A percentile compares a stretch with the other conserved stretches of the same genome.
These are phyloP conservation scores for Setaria viridis DNA, from an alignment of 202 grass and related monocot species.

Conservation along the genomic window DNA sequence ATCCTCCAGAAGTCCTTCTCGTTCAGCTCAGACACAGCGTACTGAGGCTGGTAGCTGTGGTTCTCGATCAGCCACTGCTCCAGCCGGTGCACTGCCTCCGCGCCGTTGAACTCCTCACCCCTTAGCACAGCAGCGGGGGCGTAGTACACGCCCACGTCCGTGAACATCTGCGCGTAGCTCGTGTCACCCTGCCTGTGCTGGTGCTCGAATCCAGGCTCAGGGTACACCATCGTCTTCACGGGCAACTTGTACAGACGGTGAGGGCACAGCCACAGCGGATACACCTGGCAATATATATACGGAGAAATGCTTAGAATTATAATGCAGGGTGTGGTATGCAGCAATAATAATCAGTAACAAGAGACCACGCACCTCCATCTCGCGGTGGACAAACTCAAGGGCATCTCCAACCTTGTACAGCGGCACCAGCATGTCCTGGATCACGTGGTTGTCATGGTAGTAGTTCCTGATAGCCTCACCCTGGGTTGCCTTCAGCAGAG, in stretches of 20 bases:
- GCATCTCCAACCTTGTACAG: constrained; percentile 91
- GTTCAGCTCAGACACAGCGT: constrained; percentile 77
- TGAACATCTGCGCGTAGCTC: constrained; percentile 85
- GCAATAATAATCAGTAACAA: background rate
- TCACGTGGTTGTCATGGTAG: constrained; percentile 97
- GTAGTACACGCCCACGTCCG: constrained; percentile 84
- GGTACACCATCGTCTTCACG: constrained; percentile 86
- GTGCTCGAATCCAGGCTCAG: constrained; percentile 77
- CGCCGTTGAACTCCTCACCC: constrained; percentile 71
- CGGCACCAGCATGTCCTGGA: constrained; percentile 89
- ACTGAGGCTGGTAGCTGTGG: constrained; percentile 93
- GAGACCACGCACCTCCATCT: constrained; percentile 81
- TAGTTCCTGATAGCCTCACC: constrained; percentile 94
- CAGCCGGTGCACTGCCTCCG: constrained; percentile 60
- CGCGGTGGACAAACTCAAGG: constrained; percentile 75
- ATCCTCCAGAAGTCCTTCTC: constrained; percentile 99
- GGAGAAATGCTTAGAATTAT: background rate
- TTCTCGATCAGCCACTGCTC: constrained; percentile 93
- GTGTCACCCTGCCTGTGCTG: constrained; percentile 86
- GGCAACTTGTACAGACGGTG: constrained; percentile 91
- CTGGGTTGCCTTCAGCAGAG: constrained; percentile 93
- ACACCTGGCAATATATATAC: constrained; percentile 47
- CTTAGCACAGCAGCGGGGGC: constrained; percentile 66
- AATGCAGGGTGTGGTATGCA: background rate
- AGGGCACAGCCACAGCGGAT: constrained; percentile 89